A percentile compares a stretch with the other conserved stretches of the same genome.
These are phyloP conservation scores for Thelephora terrestris DNA, from an alignment of 1,284 basidiomycete species.

Conservation along the genomic window DNA sequence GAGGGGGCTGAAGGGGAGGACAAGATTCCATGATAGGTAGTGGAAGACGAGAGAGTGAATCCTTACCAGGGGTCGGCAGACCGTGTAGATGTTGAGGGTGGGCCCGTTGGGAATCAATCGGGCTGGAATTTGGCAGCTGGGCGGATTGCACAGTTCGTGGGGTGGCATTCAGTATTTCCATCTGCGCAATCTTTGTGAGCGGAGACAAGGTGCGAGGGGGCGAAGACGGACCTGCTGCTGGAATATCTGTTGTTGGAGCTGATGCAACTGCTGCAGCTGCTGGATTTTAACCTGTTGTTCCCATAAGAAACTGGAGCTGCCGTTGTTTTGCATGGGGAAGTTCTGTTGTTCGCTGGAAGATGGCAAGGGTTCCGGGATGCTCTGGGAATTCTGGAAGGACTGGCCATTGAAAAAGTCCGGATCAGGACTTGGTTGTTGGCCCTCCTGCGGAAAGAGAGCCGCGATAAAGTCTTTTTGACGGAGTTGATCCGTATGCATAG, in stretches of 20 bases:
- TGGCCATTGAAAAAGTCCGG: slow-evolving; percentile 12
- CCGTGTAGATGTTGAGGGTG: slow-evolving; percentile 35
- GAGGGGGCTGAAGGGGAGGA: slow-evolving; percentile 39
- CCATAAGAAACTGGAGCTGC: slow-evolving; percentile 32
- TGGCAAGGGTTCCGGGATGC: slow-evolving; percentile 38
- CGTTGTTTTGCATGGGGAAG: slow-evolving; percentile 25
- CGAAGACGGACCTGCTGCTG: slow-evolving; percentile 59
- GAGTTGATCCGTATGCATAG: slow-evolving; percentile 14
- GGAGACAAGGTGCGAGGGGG: slow-evolving; percentile 1
- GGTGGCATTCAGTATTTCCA: slow-evolving; percentile 56
- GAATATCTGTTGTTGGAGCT: slow-evolving; percentile 73
- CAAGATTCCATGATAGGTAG: background rate
- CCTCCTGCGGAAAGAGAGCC: slow-evolving; percentile 28
- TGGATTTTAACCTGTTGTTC: slow-evolving; percentile 63
- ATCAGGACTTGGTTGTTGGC: slow-evolving; percentile 9
- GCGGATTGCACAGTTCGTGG: slow-evolving; percentile 20
- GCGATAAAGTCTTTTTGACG: slow-evolving; percentile 34
- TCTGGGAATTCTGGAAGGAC: slow-evolving; percentile 28
- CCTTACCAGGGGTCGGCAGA: slow-evolving; percentile 63
- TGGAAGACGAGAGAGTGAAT: slow-evolving; percentile 4
- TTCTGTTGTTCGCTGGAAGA: background rate
- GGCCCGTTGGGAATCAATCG: slow-evolving; percentile 22
- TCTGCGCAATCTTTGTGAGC: slow-evolving; percentile 30
- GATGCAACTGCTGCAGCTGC: slow-evolving; percentile 67
- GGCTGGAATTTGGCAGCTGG: slow-evolving; percentile 20